A percentile compares a stretch with the other conserved stretches of the same genome.
Evolutionary conservation across 163 green algal genomes (phyloP).

Genomic region (Prototheca wickerhamii): DNA sequence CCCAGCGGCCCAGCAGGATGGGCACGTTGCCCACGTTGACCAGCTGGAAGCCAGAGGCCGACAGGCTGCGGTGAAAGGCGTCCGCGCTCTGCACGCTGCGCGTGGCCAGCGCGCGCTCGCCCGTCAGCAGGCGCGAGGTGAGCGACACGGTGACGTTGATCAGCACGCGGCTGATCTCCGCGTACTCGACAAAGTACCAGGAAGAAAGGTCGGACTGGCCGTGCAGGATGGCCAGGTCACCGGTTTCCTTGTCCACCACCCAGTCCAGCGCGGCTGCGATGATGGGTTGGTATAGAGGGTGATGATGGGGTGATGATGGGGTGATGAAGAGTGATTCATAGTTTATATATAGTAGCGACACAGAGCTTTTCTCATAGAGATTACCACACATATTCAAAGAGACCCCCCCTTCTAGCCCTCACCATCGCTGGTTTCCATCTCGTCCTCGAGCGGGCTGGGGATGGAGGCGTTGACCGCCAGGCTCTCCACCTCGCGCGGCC

Average conservation of each 20-base stretch:
- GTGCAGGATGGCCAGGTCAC: conserved; percentile 46
- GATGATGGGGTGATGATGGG: no score
- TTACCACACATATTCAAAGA: no score
- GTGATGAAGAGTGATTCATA: no score
- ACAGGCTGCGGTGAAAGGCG: conserved; percentile 34
- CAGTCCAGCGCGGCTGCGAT: conserved; percentile 25
- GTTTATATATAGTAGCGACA: no score
- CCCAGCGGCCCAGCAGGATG: conserved; percentile 51
- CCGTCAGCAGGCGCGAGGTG: conserved; percentile 47
- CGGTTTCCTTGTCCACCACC: conserved; percentile 35
- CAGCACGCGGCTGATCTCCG: conserved; percentile 46
- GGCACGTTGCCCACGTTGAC: conserved; percentile 80
- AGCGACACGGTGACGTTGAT: conserved; percentile 76
- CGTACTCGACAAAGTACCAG: conserved; percentile 74
- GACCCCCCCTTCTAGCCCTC: no score
- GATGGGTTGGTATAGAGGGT: background rate
- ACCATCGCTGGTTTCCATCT: conserved; percentile 13
- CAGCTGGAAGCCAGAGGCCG: conserved; percentile 64
- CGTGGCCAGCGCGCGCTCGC: background rate
- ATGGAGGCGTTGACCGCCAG: conserved; percentile 36
- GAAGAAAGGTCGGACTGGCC: conserved; percentile 61
- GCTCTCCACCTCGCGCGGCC: conserved; percentile 49
- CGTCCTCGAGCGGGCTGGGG: conserved; percentile 8
- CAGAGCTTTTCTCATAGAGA: no score
- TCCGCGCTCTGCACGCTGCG: background rate